These are phyloP conservation scores for Geranium incanum DNA, from an alignment of 441 rosid species.

Conservation along the genomic window DNA sequence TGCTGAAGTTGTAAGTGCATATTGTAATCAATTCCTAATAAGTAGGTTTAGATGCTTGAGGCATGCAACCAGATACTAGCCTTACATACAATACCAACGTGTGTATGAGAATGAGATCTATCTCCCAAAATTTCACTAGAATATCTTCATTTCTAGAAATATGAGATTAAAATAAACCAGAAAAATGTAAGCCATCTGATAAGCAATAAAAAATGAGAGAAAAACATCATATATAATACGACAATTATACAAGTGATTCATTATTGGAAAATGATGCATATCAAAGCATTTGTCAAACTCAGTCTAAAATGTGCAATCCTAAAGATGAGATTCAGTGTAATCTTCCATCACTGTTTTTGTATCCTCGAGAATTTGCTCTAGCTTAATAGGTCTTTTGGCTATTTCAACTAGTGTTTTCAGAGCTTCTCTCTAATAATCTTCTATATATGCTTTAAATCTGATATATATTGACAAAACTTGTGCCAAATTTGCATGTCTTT, in stretches of 20 bases:
- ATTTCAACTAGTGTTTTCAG: background rate
- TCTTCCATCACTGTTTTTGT: background rate
- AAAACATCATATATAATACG: background rate
- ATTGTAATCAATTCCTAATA: conserved; percentile 16
- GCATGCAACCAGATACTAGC: background rate
- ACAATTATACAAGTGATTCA: background rate
- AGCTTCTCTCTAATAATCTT: background rate
- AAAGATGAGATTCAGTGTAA: background rate
- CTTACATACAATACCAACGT: background rate
- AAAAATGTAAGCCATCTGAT: background rate
- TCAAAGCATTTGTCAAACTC: background rate
- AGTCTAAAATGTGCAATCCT: background rate
- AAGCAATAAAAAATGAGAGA: background rate
- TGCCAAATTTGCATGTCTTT: conserved; percentile 14
- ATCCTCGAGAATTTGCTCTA: background rate
- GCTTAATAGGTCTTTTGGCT: background rate
- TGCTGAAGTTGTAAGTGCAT: conserved; percentile 83
- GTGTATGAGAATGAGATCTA: background rate
- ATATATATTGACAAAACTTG: background rate
- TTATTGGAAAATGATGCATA: background rate
- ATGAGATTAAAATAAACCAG: background rate
- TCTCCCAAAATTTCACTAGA: background rate
- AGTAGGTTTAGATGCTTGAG: conserved; percentile 15
- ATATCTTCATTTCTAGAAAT: conserved; percentile 4
- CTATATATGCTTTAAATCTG: background rate